Base-by-base conservation (phyloP, 1,284 basidiomycete species). In the Cryptococcus neoformans region DNA sequence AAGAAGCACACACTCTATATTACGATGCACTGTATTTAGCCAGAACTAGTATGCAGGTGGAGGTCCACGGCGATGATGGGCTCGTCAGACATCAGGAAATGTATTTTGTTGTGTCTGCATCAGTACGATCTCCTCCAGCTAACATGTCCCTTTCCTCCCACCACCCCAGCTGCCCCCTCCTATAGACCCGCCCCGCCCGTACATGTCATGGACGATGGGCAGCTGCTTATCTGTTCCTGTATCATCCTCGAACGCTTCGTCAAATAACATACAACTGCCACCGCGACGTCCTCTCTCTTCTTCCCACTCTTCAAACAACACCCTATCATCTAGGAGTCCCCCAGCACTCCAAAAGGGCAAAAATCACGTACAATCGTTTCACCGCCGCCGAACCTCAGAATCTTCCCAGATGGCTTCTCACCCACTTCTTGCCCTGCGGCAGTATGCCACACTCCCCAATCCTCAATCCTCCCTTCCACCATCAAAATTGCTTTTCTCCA, bases 401-500 rank as follows among this genome's bases (percentile, higher is more conserved):
- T 49, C 47, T 2, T 38, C 49, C 16, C 36, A 48, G 14, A 49
- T 49, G 42, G 16, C 50, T 17, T 44, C 54, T 40, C 45, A 49
- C 5, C 57, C 36, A 28, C 21, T 21, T 21, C 81, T 81, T 7
- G 80, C 85, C 45, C 76, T 93, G 47, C 82, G 84, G 52, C 75
- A 78, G 14, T 89, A 89, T 65, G 89, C 87, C 0, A 75, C 77
- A 46, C 78, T 80, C 50, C 57, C 65, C 1, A 75, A 82, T 50
- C 86, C 86, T 1, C 63, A 79, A 2, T 77, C 69, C 0, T 62
- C 69, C 1, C 75, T 92, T 5, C 85, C 89, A 0, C 65, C 81
- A 0, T 83, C 84, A 0, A 69, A 88, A 35, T 80, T 87, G 14
- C 85, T 92, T 21, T 81, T 81, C n/a, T 80, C 84, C 60, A 84